phyloP scores from a whole-genome alignment of 208 protist species.

The Herpetomonas samuelpessoai region DNA sequence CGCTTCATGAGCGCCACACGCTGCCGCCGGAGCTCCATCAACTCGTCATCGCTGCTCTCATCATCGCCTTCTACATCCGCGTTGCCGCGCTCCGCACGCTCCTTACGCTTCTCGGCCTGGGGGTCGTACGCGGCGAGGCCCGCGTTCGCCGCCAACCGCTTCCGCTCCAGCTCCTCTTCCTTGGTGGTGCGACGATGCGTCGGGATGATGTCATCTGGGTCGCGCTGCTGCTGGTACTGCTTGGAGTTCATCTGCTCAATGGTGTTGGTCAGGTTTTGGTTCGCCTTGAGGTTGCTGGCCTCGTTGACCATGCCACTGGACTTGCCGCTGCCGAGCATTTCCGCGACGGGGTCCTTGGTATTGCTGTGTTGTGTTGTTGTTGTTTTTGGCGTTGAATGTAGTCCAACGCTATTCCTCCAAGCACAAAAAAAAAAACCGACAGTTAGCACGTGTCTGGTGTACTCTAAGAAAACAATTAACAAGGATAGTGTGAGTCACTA shows the following conservation, averaged over 20 bases:
- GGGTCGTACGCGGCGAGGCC: slow-evolving; percentile 74
- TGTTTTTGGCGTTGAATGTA: no score
- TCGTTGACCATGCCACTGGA: slow-evolving; percentile 85
- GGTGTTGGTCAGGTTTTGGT: slow-evolving; percentile 79
- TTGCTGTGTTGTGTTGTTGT: no score
- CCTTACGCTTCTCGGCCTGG: slow-evolving; percentile 42
- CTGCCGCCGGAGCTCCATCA: slow-evolving; percentile 64
- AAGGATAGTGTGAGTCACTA: no score
- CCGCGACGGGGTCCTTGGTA: no score
- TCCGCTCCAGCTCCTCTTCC: slow-evolving; percentile 1
- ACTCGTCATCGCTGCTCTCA: slow-evolving; percentile 74
- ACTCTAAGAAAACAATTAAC: no score
- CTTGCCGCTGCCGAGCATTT: slow-evolving; percentile 88
- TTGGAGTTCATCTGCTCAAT: slow-evolving; percentile 82
- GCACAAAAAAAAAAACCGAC: no score
- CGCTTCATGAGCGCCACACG: slow-evolving; percentile 62
- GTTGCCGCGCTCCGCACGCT: slow-evolving; percentile 27
- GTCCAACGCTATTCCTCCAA: no score
- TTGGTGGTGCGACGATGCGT: slow-evolving; percentile 60
- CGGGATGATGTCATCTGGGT: slow-evolving; percentile 76
- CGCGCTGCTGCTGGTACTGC: slow-evolving; percentile 63
- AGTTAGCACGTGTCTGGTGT: no score
- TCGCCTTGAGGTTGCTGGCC: slow-evolving; percentile 88
- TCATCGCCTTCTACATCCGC: slow-evolving; percentile 9
- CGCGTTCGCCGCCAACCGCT: slow-evolving; percentile 18